Evolutionary conservation across 768 basidiomycete species (phyloP), one percentile per base, ranked within the genome.

Genomic region (Termitomyces sp.): DNA sequence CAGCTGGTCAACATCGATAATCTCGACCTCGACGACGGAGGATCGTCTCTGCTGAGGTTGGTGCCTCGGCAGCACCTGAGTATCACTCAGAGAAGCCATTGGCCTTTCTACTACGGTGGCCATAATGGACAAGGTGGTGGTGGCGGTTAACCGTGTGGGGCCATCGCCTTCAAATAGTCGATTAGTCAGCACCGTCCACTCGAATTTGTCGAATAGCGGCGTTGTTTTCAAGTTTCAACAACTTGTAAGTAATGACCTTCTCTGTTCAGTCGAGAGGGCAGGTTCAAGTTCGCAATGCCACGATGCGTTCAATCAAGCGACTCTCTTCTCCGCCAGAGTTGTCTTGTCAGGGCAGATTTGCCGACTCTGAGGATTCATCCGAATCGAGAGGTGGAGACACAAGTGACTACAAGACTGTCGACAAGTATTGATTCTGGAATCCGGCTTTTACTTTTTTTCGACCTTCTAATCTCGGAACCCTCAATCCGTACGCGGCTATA

Each of bases 1-100:
- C 56, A 73, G 61, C 31, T 65, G 65, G 68, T 81, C 79, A 59
- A 80, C 79, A 68, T 81, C 79, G 67, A 80, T 81, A 50, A 81
- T 69, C 69, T 81, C 80, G 59, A 81, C 69, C 67, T 81, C 80
- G 32, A 75, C 67, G 20, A 71, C 60, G n/a, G 69, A 68, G 37
- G 68, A 46, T 59, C 69, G 70, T 17, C 63, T 63, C 46, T 46
- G 65, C 5, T 64, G 70, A 20, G 60, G 20, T 25, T 43, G 57
- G 20, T 58, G 46, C 37, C 32, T 50, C 11, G 48, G 36, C 49
- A 66, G 42, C 38, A 56, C 51, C 48, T 68, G 68, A 25, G 61
- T 54, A 45, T 70, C 66, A 43, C 62, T 67, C 45, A 73, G 60
- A 17, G 67, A 63, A 6, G 73, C 69, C 47, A 70, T 48, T 15